Conservation (phyloP, 768 basidiomycete species). For the Tephrocybe sp. region DNA sequence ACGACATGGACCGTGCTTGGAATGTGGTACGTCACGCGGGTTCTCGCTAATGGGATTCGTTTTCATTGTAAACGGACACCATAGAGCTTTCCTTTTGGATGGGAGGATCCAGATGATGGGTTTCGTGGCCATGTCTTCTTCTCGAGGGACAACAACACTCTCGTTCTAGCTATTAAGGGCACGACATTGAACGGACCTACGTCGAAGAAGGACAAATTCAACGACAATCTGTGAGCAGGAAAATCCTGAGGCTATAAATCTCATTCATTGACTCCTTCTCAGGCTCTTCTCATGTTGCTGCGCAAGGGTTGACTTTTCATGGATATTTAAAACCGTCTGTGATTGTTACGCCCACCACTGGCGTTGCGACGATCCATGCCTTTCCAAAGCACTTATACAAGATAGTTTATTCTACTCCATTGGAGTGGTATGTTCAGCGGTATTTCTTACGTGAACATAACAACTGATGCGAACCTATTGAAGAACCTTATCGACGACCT, state of each 20-base stretch:
- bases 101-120: constrained; percentile 75
- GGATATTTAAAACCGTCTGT: constrained; percentile 85
- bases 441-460: not conserved
- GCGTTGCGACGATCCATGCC: constrained; percentile 78
- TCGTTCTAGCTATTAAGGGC: constrained; percentile 85
- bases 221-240: constrained; percentile 68
- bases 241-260: not conserved
- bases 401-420: constrained; percentile 92
- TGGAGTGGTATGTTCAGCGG: constrained; percentile 61
- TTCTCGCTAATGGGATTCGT: not conserved
- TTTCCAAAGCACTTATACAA: constrained; percentile 78
- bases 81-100: constrained; percentile 80
- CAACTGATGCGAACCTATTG: not conserved
- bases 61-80: constrained; percentile 5
- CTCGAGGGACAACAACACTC: constrained; percentile 73
- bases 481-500: constrained; percentile 90
- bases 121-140: constrained; percentile 91
- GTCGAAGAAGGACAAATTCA: constrained; percentile 88
- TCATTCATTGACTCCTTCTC: not conserved
- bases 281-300: constrained; percentile 90
- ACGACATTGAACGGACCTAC: constrained; percentile 86
- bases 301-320: constrained; percentile 83
- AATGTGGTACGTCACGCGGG: constrained; percentile 42
- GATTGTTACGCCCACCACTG: constrained; percentile 73
- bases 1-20: constrained; percentile 73